A percentile compares a stretch with the other conserved stretches of the same genome.
Conservation (phyloP, 2,329 filamentous ascomycete genomes). For the Claviceps pusilla region DNA sequence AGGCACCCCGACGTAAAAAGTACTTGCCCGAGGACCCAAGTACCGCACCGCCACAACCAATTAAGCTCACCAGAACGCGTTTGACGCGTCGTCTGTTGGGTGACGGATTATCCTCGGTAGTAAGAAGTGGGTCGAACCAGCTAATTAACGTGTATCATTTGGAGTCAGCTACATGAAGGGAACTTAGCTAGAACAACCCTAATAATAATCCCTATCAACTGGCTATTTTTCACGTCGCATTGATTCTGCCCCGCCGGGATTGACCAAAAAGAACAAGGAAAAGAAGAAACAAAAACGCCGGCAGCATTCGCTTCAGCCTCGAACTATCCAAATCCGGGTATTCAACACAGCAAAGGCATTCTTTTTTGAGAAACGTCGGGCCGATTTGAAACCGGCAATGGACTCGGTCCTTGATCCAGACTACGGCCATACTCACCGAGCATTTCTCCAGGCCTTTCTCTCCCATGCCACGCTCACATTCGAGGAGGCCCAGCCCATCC, state of each 20-base stretch:
- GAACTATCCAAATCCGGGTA: neutral
- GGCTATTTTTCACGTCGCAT: too few relatives aligned
- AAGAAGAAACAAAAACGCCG: too few relatives aligned
- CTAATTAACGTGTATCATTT: too few relatives aligned
- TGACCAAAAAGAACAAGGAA: neutral
- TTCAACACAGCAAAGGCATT: neutral
- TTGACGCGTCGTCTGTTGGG: neutral
- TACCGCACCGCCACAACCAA: neutral
- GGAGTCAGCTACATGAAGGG: too few relatives aligned
- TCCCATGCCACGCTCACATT: constrained; percentile 64
- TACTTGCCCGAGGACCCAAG: neutral
- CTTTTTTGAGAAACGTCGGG: neutral
- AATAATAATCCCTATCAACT: too few relatives aligned
- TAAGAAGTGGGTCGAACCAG: too few relatives aligned
- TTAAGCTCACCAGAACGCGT: neutral
- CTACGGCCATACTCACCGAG: constrained; percentile 55
- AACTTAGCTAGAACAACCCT: too few relatives aligned
- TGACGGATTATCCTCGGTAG: too few relatives aligned
- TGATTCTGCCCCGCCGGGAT: neutral
- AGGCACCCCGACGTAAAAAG: neutral
- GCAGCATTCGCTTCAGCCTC: neutral
- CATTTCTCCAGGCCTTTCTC: constrained; percentile 82
- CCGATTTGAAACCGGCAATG: constrained; percentile 5
- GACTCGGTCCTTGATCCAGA: constrained; percentile 18
- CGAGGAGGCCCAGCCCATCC: constrained; percentile 53